phyloP scores from a whole-genome alignment of 1,284 basidiomycete genomes.

The Heterobasidion annosum region DNA sequence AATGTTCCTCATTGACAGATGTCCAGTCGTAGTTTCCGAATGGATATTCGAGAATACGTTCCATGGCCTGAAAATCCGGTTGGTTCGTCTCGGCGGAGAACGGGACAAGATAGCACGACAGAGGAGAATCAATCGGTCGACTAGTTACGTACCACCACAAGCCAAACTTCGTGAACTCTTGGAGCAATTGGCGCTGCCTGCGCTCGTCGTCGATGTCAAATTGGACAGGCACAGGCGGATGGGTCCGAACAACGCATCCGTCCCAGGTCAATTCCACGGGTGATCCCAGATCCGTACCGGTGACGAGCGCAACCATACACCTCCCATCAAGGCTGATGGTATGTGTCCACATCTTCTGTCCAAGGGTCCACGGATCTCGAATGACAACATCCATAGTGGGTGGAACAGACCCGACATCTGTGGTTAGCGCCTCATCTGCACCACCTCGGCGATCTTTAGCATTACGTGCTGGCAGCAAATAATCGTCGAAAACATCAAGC shows the following conservation, averaged over 20 bases:
- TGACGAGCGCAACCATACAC: conserved; percentile 47
- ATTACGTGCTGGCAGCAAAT: conserved; percentile 53
- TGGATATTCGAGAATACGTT: conserved; percentile 36
- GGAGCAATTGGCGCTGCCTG: conserved; percentile 38
- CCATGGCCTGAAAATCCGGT: conserved; percentile 51
- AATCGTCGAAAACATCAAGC: conserved; percentile 72
- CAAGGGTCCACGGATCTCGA: conserved; percentile 57
- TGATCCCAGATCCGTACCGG: conserved; percentile 44
- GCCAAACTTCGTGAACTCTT: conserved; percentile 52
- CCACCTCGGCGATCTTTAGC: conserved; percentile 31
- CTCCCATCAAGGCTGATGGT: conserved; percentile 41
- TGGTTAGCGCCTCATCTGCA: conserved; percentile 27
- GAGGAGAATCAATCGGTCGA: conserved; percentile 36
- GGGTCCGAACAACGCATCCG: conserved; percentile 26
- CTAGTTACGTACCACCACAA: conserved; percentile 58
- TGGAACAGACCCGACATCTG: conserved; percentile 34
- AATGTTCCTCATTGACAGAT: conserved; percentile 34
- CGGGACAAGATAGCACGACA: conserved; percentile 57
- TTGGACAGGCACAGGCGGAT: conserved; percentile 27
- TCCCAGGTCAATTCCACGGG: conserved; percentile 31
- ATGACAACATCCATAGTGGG: conserved; percentile 46
- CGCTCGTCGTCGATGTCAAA: conserved; percentile 35
- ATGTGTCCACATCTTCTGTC: conserved; percentile 51
- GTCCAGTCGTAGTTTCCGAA: conserved; percentile 48
- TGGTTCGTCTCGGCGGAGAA: conserved; percentile 30